Base-by-base conservation (phyloP, 257 asterid genomes). In the Solanum etuberosum region DNA sequence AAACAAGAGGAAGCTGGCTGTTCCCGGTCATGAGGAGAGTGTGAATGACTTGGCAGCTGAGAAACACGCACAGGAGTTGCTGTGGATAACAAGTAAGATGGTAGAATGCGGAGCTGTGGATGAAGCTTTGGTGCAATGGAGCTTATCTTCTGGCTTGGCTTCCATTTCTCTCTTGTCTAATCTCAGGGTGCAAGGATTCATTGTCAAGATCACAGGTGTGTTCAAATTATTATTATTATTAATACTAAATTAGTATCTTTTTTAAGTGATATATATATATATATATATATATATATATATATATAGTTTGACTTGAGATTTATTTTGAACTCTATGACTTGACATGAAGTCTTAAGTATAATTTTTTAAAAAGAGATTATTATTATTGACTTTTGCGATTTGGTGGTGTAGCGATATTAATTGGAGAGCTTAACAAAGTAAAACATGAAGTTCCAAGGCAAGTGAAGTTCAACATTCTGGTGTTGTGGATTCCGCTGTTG, bases 31-130 rank as follows among this genome's bases (percentile, higher is more conserved):
- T 18, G 86, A 25, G 31, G 88, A 68, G 20, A 76, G 72, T 38
- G 48, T 40, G 5, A 54, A 85, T 40, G 80, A 85, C 70, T 48
- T 90, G 87, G 86, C 76, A 40, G 89, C 90, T 9, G 91, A 90
- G 89, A 88, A 90, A 43, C 86, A 90, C 27, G 91, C 90, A 12
- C 90, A 90, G 21, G 91, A 87, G 70, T 73, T 87, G 57, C 71
- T 90, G 16, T 90, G 91, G 91, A 81, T 88, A 25, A 83, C 91
- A 5, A 90, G 77, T 61, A 90, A 90, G 89, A 90, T 90, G 91
- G 71, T 83, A 5, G 78, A 37, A 14, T 87, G 90, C 7, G 90
- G 90, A 3, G 89, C 83, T 5, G 88, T 83, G 57, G 90, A 90
- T 34, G 91, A 90, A 35, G 90, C 87, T 21, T 68, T 87, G 57